A percentile compares a stretch with the other conserved stretches of the same genome.
Evolutionary conservation across 2,329 filamentous ascomycete genomes (phyloP).

Genomic region (Neonectria neomacrospora): DNA sequence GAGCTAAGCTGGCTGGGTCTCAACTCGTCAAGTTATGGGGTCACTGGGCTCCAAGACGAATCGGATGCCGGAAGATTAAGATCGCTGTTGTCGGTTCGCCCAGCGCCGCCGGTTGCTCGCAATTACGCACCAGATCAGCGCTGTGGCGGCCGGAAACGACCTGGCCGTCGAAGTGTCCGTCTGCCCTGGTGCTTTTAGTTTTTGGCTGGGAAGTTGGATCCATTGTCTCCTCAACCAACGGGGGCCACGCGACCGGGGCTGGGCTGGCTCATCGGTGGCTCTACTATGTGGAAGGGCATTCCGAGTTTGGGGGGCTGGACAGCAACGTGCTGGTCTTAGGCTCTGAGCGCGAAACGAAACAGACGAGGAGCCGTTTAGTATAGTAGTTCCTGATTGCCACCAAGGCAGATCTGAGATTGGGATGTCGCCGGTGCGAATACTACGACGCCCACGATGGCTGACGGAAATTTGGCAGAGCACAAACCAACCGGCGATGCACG

Average conservation of each 20-base stretch:
- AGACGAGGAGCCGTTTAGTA: not conserved
- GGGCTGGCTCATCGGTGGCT: not conserved
- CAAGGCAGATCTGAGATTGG: too few species aligned
- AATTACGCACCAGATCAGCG: conserved; percentile 14
- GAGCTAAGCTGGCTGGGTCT: conserved; percentile 1
- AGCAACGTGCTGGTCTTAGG: not conserved
- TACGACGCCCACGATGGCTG: not conserved
- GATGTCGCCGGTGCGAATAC: too few species aligned
- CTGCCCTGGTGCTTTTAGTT: not conserved
- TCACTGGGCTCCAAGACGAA: conserved; percentile 1
- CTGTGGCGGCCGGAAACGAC: conserved; percentile 17
- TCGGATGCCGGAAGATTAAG: conserved; percentile 15
- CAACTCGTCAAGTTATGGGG: not conserved
- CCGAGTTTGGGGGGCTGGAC: not conserved
- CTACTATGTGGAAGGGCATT: not conserved
- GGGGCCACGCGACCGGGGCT: not conserved
- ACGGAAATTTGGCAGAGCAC: conserved; percentile 13
- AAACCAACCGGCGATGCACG: not conserved
- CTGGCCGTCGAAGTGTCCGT: conserved; percentile 12
- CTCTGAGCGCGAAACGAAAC: not conserved
- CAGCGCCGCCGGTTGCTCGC: not conserved
- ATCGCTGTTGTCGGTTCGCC: conserved; percentile 14
- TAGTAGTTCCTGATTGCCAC: not conserved
- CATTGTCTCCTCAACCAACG: not conserved
- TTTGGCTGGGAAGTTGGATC: not conserved